Evolutionary conservation across 805 yeast genomes (phyloP), one percentile per base, ranked within the genome.

Genomic region (Ogataea henricii): DNA sequence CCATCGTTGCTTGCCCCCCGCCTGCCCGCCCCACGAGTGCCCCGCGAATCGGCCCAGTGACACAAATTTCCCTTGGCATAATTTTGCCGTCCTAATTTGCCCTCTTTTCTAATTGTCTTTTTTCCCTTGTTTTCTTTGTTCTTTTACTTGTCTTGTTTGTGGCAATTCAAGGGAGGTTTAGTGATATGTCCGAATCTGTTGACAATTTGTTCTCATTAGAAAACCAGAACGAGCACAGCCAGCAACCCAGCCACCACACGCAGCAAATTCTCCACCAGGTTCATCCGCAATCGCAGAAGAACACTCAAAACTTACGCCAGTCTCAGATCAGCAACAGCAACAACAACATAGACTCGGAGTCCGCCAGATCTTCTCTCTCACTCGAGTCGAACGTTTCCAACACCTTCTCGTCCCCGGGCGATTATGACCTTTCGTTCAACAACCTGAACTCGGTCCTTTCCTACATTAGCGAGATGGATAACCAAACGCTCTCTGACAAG

Each of bases 311-410:
- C 7, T 26, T 26, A 25, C 42, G 30, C 33, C 42, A 39, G 33
- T 16, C 18, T 5, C 42, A 39, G 33, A 39, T 39, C 32, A 35
- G 17, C 27, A 35, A 35, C 18, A 12, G 6, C 39, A 26, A 25
- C 23, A 25, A 20, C 22, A 33, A 40, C 44, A 41, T 29, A 22
- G 49, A 52, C 22, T 45, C 50, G 18, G 53, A 47, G 32, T 56
- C 59, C 21, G 49, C 54, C n/a, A 49, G 59, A 45, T 56, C 60
- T 8, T 56, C 60, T 4, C 47, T 56, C 9, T 54, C 60, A 3
- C 27, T 53, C 27, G 60, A 56, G 34, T 53, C 60, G 22, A 46
- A 46, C 48, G 39, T 46, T 16, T 46, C 58, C 25, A 48, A 47
- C 37, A 43, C 50, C 20, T 46, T 56, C 20, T 52, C 59, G 16